Percentiles rank a stretch among this genome's conserved stretches.
These are phyloP conservation scores for Fabrea salina DNA, from an alignment of 169 alveolate species.

Conservation along the genomic window DNA sequence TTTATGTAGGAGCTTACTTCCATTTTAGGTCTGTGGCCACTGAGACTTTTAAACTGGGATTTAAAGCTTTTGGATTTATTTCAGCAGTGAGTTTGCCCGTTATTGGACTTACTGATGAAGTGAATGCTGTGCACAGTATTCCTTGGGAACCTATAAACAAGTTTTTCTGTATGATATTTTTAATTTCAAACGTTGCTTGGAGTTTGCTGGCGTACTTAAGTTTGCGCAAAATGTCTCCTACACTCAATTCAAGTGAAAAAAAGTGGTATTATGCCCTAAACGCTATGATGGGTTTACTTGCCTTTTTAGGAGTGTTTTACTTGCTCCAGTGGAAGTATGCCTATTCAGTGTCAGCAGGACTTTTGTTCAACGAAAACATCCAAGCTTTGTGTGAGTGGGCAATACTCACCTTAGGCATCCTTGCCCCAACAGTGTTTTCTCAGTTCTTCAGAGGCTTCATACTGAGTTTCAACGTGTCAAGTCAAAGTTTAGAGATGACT, in stretches of 20 bases:
- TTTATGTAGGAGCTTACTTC: neutral
- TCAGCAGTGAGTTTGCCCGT: neutral
- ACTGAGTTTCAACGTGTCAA: neutral
- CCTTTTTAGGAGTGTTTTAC: neutral
- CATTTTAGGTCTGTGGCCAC: neutral
- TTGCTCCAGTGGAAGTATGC: neutral
- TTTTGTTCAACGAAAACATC: neutral
- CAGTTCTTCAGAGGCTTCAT: slow-evolving; percentile 1
- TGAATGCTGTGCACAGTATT: neutral
- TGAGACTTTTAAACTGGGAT: neutral
- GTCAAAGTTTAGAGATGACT: too few species aligned
- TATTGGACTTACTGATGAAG: slow-evolving; percentile 20
- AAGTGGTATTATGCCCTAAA: neutral
- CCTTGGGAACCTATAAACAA: neutral
- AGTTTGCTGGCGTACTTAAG: neutral
- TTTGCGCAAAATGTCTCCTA: neutral
- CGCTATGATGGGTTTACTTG: neutral
- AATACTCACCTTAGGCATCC: neutral
- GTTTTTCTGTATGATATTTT: neutral
- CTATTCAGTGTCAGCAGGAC: neutral
- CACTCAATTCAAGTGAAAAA: neutral
- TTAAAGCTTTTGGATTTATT: neutral
- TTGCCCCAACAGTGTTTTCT: neutral
- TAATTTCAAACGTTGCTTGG: slow-evolving; percentile 4
- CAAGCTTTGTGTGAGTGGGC: slow-evolving; percentile 3